Percentiles rank a stretch among this genome's conserved stretches.
These are phyloP conservation scores for Zymoseptoria crescenta DNA, from an alignment of 2,329 filamentous ascomycete genomes.

Conservation along the genomic window DNA sequence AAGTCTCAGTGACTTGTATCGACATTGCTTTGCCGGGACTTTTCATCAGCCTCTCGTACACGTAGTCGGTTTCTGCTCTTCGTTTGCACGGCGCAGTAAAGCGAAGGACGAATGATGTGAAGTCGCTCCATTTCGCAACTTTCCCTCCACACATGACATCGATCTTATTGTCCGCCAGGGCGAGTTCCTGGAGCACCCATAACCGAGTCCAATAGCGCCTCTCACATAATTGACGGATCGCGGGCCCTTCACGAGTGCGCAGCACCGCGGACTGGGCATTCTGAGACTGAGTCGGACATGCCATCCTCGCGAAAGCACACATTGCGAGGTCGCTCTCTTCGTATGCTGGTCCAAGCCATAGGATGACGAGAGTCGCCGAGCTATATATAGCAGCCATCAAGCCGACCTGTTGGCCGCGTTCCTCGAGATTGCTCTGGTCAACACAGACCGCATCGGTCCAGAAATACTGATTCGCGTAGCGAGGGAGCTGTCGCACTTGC, in stretches of 20 bases:
- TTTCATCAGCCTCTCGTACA: neutral
- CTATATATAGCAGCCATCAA: conserved; percentile 11
- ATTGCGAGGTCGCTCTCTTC: conserved; percentile 5
- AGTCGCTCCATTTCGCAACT: neutral
- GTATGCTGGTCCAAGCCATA: conserved; percentile 9
- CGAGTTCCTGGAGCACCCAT: conserved; percentile 7
- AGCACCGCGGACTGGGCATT: too few species aligned
- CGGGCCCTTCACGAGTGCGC: neutral
- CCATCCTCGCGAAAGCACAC: neutral
- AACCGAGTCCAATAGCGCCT: conserved; percentile 6
- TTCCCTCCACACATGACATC: conserved; percentile 3
- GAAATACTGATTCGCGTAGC: neutral
- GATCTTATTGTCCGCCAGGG: neutral
- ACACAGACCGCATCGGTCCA: conserved; percentile 16
- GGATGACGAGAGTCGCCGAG: conserved; percentile 1
- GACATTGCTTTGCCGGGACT: conserved; percentile 1
- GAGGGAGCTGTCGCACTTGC: neutral
- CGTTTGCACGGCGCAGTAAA: neutral
- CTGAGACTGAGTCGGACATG: neutral
- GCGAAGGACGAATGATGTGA: neutral
- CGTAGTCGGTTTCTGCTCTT: neutral
- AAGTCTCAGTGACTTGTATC: neutral
- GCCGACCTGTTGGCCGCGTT: conserved; percentile 7
- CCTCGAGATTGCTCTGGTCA: conserved; percentile 8
- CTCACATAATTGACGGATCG: neutral